Evolutionary conservation across 345 rosid genomes (phyloP), one percentile per base, ranked within the genome.

Genomic region (Anastatica hierochuntica): DNA sequence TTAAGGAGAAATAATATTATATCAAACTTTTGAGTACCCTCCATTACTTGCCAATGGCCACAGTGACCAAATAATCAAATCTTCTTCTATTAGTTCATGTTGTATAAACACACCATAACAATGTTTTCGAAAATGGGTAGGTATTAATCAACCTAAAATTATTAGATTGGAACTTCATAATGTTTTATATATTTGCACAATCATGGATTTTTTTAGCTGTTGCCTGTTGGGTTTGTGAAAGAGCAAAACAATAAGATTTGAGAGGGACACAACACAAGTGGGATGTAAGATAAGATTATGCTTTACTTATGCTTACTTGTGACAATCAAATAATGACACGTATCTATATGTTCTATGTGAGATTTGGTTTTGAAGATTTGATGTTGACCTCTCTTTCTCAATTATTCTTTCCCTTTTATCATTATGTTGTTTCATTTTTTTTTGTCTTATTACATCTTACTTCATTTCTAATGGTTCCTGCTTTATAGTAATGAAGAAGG

Each of bases 301-400:
- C 33, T 64, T 51, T 56, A 58, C 56, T 57, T 65, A 66, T 66
- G 53, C 33, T 64, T 51, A 58, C 45, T 57, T 65, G 41, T 65
- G 53, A 65, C 70, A 65, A 65, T 43, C 48, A 19, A 49, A 30
- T 1, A 11, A 11, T 8, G 59, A 58, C 70, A 50, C 64, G 59
- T 50, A 64, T 52, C 64, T 58, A 57, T 65, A 36, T 65, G 64
- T 34, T 65, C 53, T 57, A 21, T 65, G 64, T 65, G 41, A 50
- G 70, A 65, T 65, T 57, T 65, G 64, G 59, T 58, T 65, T 65
- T 35, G 10, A 65, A 65, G 70, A 65, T 65, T 65, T 65, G 70
- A 58, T 65, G 53, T 58, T 65, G 70, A 65, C 64, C 26, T 65
- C 24, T 43, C 59, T 57, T 43, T 65, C 70, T 65, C 70, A 57